Conservation (phyloP, 176 grass and related monocot species). For the Pontederia paniculata region DNA sequence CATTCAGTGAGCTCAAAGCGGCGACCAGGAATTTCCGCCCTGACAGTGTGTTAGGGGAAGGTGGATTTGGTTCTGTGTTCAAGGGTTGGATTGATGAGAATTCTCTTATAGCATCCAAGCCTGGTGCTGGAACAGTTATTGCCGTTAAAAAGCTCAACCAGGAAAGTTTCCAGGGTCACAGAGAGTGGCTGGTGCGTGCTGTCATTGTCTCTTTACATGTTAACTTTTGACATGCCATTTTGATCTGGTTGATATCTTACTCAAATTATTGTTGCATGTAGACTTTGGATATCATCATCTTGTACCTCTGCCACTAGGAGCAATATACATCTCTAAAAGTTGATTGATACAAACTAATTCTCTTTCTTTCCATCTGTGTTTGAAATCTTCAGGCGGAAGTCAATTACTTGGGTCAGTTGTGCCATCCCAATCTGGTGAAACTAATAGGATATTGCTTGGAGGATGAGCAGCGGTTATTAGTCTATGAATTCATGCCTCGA, state of each 20-base stretch:
- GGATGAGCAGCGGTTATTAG: slow-evolving; percentile 74
- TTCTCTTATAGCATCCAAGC: slow-evolving; percentile 45
- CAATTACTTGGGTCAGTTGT: slow-evolving; percentile 73
- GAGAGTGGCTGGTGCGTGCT: slow-evolving; percentile 74
- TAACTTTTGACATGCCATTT: too few relatives aligned
- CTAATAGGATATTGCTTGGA: slow-evolving; percentile 82
- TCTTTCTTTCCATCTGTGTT: too few relatives aligned
- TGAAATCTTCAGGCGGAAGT: slow-evolving; percentile 65
- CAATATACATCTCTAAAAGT: too few relatives aligned
- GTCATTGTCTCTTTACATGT: too few relatives aligned
- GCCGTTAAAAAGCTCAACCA: slow-evolving; percentile 92
- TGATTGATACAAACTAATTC: too few relatives aligned
- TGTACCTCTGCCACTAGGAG: too few relatives aligned
- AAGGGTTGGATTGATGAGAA: slow-evolving; percentile 87
- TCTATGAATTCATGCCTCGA: slow-evolving; percentile 91
- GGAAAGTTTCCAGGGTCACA: slow-evolving; percentile 74
- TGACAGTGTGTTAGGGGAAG: slow-evolving; percentile 68
- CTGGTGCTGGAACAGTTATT: slow-evolving; percentile 59
- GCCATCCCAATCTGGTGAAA: slow-evolving; percentile 85
- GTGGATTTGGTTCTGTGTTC: slow-evolving; percentile 81
- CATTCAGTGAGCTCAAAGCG: slow-evolving; percentile 54
- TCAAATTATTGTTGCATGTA: too few relatives aligned
- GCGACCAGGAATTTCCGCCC: slow-evolving; percentile 76
- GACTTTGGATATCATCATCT: too few relatives aligned
- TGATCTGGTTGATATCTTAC: too few relatives aligned